Conservation (phyloP, 2,329 filamentous ascomycete genomes). For the Onygenales sp. region DNA sequence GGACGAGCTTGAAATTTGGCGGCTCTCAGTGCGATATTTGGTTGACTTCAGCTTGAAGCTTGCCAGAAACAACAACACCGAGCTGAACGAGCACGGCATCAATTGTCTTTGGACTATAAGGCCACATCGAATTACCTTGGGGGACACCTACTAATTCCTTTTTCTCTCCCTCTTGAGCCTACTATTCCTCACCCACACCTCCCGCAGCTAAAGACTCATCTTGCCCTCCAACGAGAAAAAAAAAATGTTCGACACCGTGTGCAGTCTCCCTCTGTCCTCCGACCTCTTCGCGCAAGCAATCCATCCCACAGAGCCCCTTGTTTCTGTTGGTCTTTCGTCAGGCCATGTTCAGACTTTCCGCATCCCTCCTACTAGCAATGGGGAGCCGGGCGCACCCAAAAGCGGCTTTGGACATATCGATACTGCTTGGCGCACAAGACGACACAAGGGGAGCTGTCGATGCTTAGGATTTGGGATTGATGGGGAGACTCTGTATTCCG, state of each 20-base stretch:
- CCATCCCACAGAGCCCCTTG: conserved; percentile 72
- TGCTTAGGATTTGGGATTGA: conserved; percentile 70
- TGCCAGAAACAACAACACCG: background rate
- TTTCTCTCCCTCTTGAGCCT: background rate
- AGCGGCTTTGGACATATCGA: conserved; percentile 68
- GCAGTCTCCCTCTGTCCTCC: conserved; percentile 72
- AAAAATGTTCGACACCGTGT: conserved; percentile 80
- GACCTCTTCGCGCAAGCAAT: conserved; percentile 85
- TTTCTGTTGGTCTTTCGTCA: conserved; percentile 74
- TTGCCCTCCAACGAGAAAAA: background rate
- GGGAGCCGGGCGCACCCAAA: conserved; percentile 39
- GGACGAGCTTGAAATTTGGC: background rate
- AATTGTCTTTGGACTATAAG: background rate
- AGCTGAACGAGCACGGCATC: background rate
- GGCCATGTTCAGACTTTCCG: conserved; percentile 81
- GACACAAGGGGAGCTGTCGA: conserved; percentile 91
- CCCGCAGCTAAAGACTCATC: background rate
- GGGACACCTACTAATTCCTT: background rate
- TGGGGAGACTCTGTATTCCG: conserved; percentile 56
- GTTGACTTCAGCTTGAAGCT: background rate
- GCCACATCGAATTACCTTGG: background rate
- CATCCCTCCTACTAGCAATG: conserved; percentile 50
- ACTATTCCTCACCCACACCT: background rate
- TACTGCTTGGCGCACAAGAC: conserved; percentile 72
- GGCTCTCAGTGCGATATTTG: background rate